Evolutionary conservation across 352 stramenopile genomes (phyloP), one percentile per base, ranked within the genome.

Genomic region (Phytophthora pisi): DNA sequence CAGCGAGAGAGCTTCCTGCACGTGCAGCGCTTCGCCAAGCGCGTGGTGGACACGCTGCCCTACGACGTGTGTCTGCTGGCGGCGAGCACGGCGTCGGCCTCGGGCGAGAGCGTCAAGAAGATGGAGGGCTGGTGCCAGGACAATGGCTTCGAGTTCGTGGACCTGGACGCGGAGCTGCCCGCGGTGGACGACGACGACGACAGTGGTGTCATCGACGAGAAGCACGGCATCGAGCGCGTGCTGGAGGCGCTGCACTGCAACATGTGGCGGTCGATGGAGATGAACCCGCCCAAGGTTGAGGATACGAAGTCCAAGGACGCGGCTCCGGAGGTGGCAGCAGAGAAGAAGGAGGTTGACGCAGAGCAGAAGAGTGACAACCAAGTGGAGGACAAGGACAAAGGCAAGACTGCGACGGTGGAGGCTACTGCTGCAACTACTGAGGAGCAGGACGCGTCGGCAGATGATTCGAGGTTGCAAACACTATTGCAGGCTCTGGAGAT

Each of bases 261-360:
- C 49, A 89, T 93, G 79, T 95, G 86, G 86, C 59, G 61, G 13
- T 91, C 86, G 2, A 93, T 95, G 81, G 77, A 85, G 55, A 88
- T 84, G 73, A 61, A 68, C 1, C 56, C 57, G 56, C 57, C 55
- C 1, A 58, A 72, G 6, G 28, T 16, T 1, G 51, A 58, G n/a
- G 2, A 51, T 23, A n/a, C 5, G 4, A 57, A 40, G 26, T 28
- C 18, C 40, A 24, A 57, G 31, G 18, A 52, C 10, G 49, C 15
- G 42, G 13, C 38, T n/a, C 16, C 55, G 16, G 42, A 61, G 38
- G 36, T 58, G 5, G 28, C 28, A 3, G 28, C 28, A 34, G 28
- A 9, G 11, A 42, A 15, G 36, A 42, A 42, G 36, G 3, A 42
- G 9, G 28, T 59, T 11, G 38, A 36, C n/a, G 46, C 16, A 23